Evolutionary conservation across 2,329 filamentous ascomycete genomes (phyloP), one percentile per base, ranked within the genome.

Genomic region (Calonectria honghensis): DNA sequence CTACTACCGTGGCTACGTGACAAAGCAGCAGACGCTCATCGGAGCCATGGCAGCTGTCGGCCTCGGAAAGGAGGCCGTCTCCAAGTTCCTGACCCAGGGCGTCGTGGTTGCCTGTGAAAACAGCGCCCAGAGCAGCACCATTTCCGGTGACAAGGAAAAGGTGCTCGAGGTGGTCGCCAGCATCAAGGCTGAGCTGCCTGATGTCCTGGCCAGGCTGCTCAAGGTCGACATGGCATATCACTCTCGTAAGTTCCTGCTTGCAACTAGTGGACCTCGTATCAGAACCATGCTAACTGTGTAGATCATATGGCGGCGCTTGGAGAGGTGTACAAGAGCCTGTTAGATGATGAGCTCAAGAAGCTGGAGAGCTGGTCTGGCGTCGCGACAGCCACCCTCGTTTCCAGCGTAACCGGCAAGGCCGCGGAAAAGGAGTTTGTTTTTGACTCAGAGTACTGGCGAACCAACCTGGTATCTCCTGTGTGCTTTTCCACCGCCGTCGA

Each of bases 181-280:
- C 0, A 79, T 87, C 51, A 81, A 84, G 65, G 32, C 77, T 11
- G 77, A 72, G 0, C 71, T 79, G 6, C 82, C 84, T 0, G 83
- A 82, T 20, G 81, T 81, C 0, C 80, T 85, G 24, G 80, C 82
- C 2, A 80, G 84, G 2, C 59, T 79, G 10, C 76, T 88, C 3
- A 83, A 84, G 51, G 84, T 86, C 1, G 82, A 85, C n/a, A 85
- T 82, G 68, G 86, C 86, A 0, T 88, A 87, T 68, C 87, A 88
- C 78, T 88, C 87, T 0, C 79, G 45, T 48, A 48, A 24, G 45
- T 48, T 24, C 6, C 7, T 6, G 1, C 45, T 13, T 18, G 9
- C 18, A 48, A 20, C 9, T 48, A 13, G n/a, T 24, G n/a, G 10
- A 48, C n/a, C 45, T 24, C n/a, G 10, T 24, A 13, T 24, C 11